These are phyloP conservation scores for Coemansia sp. DNA, from an alignment of 192 early-diverging fungal species.

Conservation along the genomic window DNA sequence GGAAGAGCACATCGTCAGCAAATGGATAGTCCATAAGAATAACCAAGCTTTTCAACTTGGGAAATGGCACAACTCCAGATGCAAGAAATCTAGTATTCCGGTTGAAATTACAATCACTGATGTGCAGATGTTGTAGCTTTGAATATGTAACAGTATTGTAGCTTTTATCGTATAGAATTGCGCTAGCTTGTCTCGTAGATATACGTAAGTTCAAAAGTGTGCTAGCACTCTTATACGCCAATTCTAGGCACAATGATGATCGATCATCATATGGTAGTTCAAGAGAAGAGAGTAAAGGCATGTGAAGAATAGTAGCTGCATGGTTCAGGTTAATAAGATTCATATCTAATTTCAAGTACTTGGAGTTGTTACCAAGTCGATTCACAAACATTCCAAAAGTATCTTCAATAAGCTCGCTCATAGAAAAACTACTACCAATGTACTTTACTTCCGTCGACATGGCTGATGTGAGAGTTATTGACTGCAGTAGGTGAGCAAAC, in stretches of 20 bases:
- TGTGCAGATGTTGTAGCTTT: neutral
- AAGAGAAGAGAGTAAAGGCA: neutral
- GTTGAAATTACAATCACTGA: neutral
- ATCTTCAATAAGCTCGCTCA: neutral
- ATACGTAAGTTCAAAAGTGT: neutral
- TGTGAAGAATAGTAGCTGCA: neutral
- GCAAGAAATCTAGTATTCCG: neutral
- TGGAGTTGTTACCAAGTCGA: neutral
- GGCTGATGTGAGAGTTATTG: neutral
- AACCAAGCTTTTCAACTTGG: neutral
- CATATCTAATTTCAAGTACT: neutral
- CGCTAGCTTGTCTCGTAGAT: neutral
- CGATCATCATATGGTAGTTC: neutral
- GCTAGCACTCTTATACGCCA: neutral
- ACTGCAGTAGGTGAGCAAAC: neutral
- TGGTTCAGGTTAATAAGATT: neutral
- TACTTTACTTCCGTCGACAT: neutral
- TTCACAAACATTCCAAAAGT: neutral
- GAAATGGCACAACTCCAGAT: conserved; percentile 2
- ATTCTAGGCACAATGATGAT: neutral
- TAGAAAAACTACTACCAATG: neutral
- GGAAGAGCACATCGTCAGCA: conserved; percentile 6
- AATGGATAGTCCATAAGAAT: neutral
- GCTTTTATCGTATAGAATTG: neutral
- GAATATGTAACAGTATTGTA: neutral